These are phyloP conservation scores for Eutypella sp. DNA, from an alignment of 2,329 filamentous ascomycete species.

Conservation along the genomic window DNA sequence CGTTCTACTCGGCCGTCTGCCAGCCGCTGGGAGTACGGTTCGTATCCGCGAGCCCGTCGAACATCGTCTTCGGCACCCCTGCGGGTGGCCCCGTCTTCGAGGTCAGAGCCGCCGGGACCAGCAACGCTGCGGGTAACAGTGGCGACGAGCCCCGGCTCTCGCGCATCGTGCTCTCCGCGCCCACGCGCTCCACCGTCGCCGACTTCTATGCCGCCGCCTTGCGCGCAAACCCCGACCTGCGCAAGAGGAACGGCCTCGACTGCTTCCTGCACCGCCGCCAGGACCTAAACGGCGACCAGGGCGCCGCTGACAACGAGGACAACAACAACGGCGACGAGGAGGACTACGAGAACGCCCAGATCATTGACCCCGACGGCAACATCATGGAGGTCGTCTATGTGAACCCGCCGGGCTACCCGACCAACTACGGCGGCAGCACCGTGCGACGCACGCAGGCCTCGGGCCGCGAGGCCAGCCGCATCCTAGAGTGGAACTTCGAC, in stretches of 20 bases:
- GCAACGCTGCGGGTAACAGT: conserved; percentile 32
- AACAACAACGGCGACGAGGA: conserved; percentile 20
- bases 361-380: conserved; percentile 79
- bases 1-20: conserved; percentile 75
- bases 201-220: conserved; percentile 68
- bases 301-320: conserved; percentile 24
- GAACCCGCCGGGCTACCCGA: conserved; percentile 29
- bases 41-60: conserved; percentile 39
- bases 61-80: conserved; percentile 38
- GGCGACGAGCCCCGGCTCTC: too few relatives aligned
- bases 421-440: conserved; percentile 29
- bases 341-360: conserved; percentile 37
- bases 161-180: conserved; percentile 62
- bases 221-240: conserved; percentile 52
- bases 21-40: conserved; percentile 75
- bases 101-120: conserved; percentile 32
- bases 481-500: conserved; percentile 47
- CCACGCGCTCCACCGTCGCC: conserved; percentile 59
- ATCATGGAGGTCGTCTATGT: conserved; percentile 72
- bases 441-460: conserved; percentile 32
- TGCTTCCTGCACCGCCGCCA: conserved; percentile 15
- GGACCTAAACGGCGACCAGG: conserved; percentile 8
- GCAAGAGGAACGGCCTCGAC: conserved; percentile 42
- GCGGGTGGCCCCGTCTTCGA: conserved; percentile 37
- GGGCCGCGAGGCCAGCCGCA: conserved; percentile 36